These are phyloP conservation scores for Penicillium vulpinum DNA, from an alignment of 2,329 filamentous ascomycete genomes.

Conservation along the genomic window DNA sequence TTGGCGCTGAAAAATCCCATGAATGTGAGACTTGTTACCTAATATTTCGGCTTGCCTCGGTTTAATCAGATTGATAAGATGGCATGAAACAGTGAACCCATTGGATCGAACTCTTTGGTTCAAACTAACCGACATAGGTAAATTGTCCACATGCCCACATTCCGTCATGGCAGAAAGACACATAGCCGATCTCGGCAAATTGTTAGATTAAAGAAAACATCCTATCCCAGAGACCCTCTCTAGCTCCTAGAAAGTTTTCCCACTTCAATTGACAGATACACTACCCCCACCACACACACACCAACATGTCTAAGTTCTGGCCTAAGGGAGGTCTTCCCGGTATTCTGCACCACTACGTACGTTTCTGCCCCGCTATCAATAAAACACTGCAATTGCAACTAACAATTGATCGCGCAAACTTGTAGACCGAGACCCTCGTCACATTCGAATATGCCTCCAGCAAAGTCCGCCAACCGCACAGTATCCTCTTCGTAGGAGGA, in stretches of 20 bases:
- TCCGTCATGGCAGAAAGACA: background rate
- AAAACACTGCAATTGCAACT: background rate
- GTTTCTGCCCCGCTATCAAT: conserved; percentile 7
- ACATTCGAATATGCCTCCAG: conserved; percentile 43
- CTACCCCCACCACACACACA: background rate
- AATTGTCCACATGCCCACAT: background rate
- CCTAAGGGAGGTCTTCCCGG: conserved; percentile 38
- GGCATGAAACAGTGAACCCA: background rate
- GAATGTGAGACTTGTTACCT: conserved; percentile 6
- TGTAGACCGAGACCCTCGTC: conserved; percentile 36
- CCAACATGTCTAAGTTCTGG: conserved; percentile 39
- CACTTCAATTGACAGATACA: background rate
- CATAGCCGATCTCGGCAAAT: conserved; percentile 19
- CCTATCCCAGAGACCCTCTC: background rate
- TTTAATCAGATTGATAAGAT: conserved; percentile 15
- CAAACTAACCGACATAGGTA: background rate
- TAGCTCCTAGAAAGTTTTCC: background rate
- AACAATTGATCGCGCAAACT: conserved; percentile 9
- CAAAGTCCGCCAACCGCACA: conserved; percentile 43
- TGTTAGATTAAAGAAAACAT: conserved; percentile 2
- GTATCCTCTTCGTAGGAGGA: conserved; percentile 60
- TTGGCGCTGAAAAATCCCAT: background rate
- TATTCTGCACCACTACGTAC: conserved; percentile 40
- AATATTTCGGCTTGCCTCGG: conserved; percentile 4
- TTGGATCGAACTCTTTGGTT: conserved; percentile 1